Evolutionary conservation across 83 land plant species (phyloP).

Genomic region (Picea mariana): DNA sequence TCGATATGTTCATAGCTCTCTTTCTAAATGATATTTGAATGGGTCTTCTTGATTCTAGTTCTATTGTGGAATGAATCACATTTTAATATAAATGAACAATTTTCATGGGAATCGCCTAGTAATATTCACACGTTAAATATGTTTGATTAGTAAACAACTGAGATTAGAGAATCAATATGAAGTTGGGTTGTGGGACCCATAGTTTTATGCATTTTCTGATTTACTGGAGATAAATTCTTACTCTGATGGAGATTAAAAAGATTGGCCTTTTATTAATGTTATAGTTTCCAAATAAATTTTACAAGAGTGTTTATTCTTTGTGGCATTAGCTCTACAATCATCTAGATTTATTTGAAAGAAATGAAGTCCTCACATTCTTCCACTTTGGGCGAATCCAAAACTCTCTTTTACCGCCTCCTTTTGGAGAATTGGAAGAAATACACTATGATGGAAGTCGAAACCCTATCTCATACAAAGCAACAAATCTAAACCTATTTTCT

Average conservation of each 20-base stretch:
- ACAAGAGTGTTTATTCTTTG: background rate
- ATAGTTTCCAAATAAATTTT: background rate
- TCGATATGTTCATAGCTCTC: no score
- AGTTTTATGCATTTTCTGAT: background rate
- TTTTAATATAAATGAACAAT: background rate
- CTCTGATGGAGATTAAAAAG: background rate
- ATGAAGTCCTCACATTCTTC: slow-evolving; percentile 86
- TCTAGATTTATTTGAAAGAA: slow-evolving; percentile 98
- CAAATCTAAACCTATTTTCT: slow-evolving; percentile 20
- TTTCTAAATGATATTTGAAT: no score
- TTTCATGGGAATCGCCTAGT: no score
- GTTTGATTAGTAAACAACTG: background rate
- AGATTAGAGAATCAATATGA: no score
- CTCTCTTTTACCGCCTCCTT: no score
- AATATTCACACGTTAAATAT: background rate
- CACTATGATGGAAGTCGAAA: slow-evolving; percentile 76
- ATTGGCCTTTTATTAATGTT: background rate
- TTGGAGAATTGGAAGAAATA: slow-evolving; percentile 77
- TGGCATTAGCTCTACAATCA: slow-evolving; percentile 89
- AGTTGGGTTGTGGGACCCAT: background rate
- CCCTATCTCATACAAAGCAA: slow-evolving; percentile 83
- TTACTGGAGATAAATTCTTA: background rate
- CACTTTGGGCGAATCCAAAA: slow-evolving; percentile 73
- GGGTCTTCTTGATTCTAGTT: background rate
- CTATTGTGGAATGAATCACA: background rate